These are phyloP conservation scores for Kazachstania kunashirensis DNA, from an alignment of 805 yeast genomes.

Conservation along the genomic window DNA sequence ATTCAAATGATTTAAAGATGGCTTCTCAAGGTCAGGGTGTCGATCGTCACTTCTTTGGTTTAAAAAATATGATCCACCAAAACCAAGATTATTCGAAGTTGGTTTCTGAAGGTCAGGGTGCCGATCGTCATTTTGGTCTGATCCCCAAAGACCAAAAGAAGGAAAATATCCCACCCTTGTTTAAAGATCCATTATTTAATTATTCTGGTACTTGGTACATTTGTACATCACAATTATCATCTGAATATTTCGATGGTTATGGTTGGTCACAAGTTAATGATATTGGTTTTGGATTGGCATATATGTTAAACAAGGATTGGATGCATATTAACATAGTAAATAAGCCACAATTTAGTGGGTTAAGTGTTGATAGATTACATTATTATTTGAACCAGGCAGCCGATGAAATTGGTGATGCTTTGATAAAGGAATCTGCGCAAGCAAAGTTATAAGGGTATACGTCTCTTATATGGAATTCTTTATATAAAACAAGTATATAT, in stretches of 20 bases:
- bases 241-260: slow-evolving; percentile 78
- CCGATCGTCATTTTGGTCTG: slow-evolving; percentile 86
- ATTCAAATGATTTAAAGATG: slow-evolving; percentile 57
- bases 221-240: slow-evolving; percentile 82
- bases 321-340: slow-evolving; percentile 74
- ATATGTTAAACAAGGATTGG: slow-evolving; percentile 81
- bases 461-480: too few relatives aligned
- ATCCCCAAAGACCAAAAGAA: too few relatives aligned
- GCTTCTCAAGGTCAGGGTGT: slow-evolving; percentile 85
- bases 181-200: slow-evolving; percentile 61
- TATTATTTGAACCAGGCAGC: slow-evolving; percentile 70
- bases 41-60: slow-evolving; percentile 88
- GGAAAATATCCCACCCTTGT: slow-evolving; percentile 56
- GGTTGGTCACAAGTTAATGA: slow-evolving; percentile 95
- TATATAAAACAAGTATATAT: too few relatives aligned
- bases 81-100: slow-evolving; percentile 53
- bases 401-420: slow-evolving; percentile 61
- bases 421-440: slow-evolving; percentile 1
- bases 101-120: slow-evolving; percentile 81
- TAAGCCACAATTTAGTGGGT: slow-evolving; percentile 34
- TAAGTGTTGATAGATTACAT: slow-evolving; percentile 36
- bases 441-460: slow-evolving; percentile 10
- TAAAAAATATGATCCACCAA: slow-evolving; percentile 53
- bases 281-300: slow-evolving; percentile 88
- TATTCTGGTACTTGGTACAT: slow-evolving; percentile 81